Evolutionary conservation across 257 asterid genomes (phyloP), one percentile per base, ranked within the genome.

Genomic region (Coffea eugenioides): DNA sequence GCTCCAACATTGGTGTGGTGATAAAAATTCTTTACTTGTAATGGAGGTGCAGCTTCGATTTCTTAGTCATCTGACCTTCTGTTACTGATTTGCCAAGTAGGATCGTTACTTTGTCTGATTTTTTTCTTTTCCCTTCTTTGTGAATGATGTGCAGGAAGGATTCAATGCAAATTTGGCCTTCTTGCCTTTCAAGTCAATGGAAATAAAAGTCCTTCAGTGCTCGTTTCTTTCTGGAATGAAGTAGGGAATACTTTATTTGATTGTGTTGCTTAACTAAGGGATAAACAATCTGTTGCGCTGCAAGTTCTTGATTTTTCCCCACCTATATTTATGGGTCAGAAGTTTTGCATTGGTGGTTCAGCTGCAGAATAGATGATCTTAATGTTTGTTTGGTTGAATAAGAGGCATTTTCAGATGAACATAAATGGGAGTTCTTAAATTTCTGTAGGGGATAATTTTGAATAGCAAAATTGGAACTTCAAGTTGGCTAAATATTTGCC

Each of bases 171-270:
- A 80, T 80, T 76, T 90, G 85, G 84, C 90, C 67, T 88, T 93
- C 48, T 84, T 91, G 82, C 98, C 98, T 78, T 95, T 89, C 88
- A 82, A 85, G 88, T 92, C 95, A 73, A 87, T 91, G 86, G 86
- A 84, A 71, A 93, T 95, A 92, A 93, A 95, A 88, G 94, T 90
- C 79, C 89, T 90, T 76, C 97, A 90, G 51, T 95, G 97, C 79
- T 90, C 98, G 75, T 93, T 95, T 82, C 84, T 87, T 83, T 90
- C 97, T 62, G 98, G 98, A 78, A 87, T 91, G 68, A 83, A 81
- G 98, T 93, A 86, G 84, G 91, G 79, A 54, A 49, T 77, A 23
- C 59, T 84, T 73, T 18, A 5, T 39, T 56, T 51, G 41, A 3
- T 13, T 21, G 12, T 61, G 54, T 68, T 77, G 61, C 41, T 52